These are phyloP conservation scores for Lachancea quebecensis DNA, from an alignment of 805 yeast species.

Conservation along the genomic window DNA sequence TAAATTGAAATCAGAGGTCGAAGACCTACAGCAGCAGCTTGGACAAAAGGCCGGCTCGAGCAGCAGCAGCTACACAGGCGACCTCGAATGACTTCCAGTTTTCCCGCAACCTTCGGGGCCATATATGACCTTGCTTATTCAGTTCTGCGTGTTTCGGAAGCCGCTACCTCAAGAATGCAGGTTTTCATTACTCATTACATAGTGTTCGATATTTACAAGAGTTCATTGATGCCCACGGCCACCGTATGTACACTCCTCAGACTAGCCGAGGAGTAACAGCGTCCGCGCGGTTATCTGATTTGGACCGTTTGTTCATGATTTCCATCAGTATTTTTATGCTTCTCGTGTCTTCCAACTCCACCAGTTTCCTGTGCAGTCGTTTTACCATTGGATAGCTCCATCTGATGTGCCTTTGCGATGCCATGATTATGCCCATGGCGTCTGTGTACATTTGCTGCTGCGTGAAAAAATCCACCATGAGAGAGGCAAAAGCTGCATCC, in stretches of 20 bases:
- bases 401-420: slow-evolving; percentile 59
- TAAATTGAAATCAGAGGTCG: slow-evolving; percentile 64
- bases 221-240: neutral
- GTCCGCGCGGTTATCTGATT: neutral
- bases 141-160: too few relatives aligned
- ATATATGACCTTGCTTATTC: too few relatives aligned
- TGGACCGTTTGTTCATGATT: slow-evolving; percentile 29
- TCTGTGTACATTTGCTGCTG: slow-evolving; percentile 52
- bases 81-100: neutral
- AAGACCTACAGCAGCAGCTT: slow-evolving; percentile 44
- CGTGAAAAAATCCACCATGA: slow-evolving; percentile 57
- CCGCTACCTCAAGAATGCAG: neutral
- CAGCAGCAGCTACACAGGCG: neutral
- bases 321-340: slow-evolving; percentile 28
- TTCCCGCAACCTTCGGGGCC: too few relatives aligned
- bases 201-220: neutral
- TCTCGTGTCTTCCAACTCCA: slow-evolving; percentile 38
- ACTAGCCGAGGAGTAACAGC: neutral
- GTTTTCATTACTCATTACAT: slow-evolving; percentile 4
- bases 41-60: slow-evolving; percentile 1
- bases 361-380: slow-evolving; percentile 35
- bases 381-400: slow-evolving; percentile 55
- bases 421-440: slow-evolving; percentile 59
- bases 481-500: slow-evolving; percentile 50
- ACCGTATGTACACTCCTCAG: neutral